A percentile compares a stretch with the other conserved stretches of the same genome.
Conservation (phyloP, 1,139 yeast genomes). For the Yamadazyma aaseri region DNA sequence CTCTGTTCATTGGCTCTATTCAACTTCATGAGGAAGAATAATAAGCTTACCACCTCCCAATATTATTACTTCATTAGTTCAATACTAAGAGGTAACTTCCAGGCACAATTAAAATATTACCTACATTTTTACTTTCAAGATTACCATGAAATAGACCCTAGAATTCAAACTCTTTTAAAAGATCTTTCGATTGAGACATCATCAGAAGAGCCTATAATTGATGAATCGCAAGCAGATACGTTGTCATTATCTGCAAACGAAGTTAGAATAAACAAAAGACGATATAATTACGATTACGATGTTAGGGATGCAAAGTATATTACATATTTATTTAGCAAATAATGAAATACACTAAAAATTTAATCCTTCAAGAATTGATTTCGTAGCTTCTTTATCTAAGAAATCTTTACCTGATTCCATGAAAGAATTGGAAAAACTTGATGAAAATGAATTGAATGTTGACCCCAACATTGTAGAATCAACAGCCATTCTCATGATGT, state of each 20-base stretch:
- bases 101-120: conserved; percentile 27
- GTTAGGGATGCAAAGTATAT: conserved; percentile 25
- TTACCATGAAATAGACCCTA: conserved; percentile 14
- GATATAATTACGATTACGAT: conserved; percentile 24
- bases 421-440: conserved; percentile 32
- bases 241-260: conserved; percentile 1
- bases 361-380: conserved; percentile 29
- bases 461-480: conserved; percentile 50
- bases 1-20: conserved; percentile 25
- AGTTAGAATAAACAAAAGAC: conserved; percentile 13
- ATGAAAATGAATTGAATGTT: conserved; percentile 29
- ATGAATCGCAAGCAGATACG: conserved; percentile 6
- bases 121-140: conserved; percentile 25
- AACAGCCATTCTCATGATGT: conserved; percentile 49
- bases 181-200: conserved; percentile 15
- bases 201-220: conserved; percentile 12
- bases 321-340: conserved; percentile 17
- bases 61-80: conserved; percentile 28
- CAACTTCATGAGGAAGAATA: conserved; percentile 18
- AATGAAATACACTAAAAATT: conserved; percentile 14
- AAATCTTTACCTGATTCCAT: conserved; percentile 29
- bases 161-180: conserved; percentile 15
- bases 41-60: conserved; percentile 15
- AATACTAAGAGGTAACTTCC: conserved; percentile 25
- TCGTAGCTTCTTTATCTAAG: conserved; percentile 30